Evolutionary conservation across 345 rosid species (phyloP).

Genomic region (Melastoma malabathricum): DNA sequence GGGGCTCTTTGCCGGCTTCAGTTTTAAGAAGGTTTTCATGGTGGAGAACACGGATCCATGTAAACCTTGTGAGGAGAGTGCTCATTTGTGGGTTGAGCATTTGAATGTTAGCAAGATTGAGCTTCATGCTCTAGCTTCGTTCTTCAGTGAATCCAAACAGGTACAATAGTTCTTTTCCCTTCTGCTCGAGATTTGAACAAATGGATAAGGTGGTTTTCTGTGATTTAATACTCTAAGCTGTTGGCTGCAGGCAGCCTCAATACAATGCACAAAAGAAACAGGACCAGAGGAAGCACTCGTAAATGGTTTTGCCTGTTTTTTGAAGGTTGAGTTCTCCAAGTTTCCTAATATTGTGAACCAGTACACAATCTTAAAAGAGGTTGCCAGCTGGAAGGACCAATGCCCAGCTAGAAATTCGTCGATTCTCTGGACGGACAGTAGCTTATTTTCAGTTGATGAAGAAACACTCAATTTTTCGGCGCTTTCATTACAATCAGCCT

Average conservation of each 20-base stretch:
- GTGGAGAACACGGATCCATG: constrained; percentile 7
- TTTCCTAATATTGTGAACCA: constrained; percentile 21
- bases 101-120: constrained; percentile 40
- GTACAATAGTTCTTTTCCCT: constrained; percentile 15
- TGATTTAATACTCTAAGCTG: background rate
- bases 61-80: no score
- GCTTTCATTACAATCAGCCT: constrained; percentile 10
- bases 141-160: constrained; percentile 59
- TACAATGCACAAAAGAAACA: constrained; percentile 22
- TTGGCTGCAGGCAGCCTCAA: constrained; percentile 25
- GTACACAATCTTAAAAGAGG: constrained; percentile 16
- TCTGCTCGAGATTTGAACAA: constrained; percentile 1
- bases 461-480: constrained; percentile 10
- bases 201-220: no score
- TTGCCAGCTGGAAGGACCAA: constrained; percentile 17
- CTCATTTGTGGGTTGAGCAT: no score
- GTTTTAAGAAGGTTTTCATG: constrained; percentile 6
- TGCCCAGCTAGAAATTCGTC: constrained; percentile 28
- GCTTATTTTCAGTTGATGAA: constrained; percentile 8
- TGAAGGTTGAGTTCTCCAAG: constrained; percentile 22
- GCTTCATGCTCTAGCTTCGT: constrained; percentile 45
- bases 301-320: constrained; percentile 23
- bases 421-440: constrained; percentile 8
- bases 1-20: constrained; percentile 22
- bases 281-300: constrained; percentile 15